Evolutionary conservation across 2,329 filamentous ascomycete genomes (phyloP).

Genomic region (Arthrobotrys conoides): DNA sequence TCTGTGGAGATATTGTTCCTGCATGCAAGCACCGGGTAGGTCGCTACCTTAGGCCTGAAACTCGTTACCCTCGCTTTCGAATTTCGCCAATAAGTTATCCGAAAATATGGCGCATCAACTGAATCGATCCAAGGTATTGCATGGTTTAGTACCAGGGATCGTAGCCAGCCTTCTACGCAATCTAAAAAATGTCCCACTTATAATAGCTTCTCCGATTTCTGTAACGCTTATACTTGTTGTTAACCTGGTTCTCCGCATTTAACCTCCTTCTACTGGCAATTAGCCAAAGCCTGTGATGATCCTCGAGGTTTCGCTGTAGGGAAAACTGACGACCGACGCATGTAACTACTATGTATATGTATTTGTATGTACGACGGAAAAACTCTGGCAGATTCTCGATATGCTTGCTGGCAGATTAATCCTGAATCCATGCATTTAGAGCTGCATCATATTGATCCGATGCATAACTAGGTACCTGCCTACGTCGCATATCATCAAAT

Average conservation of each 20-base stretch:
- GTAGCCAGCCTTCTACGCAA: not conserved
- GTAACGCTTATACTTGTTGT: not conserved
- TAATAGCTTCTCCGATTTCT: constrained; percentile 21
- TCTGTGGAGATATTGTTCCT: constrained; percentile 44
- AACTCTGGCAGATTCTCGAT: constrained; percentile 46
- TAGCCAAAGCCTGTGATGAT: constrained; percentile 52
- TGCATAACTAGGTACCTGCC: constrained; percentile 8
- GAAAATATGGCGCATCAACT: constrained; percentile 53
- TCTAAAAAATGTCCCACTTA: constrained; percentile 7
- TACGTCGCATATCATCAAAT: constrained; percentile 10
- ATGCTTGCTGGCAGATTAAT: constrained; percentile 6
- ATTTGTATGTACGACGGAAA: constrained; percentile 47
- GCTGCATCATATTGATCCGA: constrained; percentile 54
- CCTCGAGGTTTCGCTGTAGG: constrained; percentile 29
- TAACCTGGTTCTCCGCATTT: constrained; percentile 25
- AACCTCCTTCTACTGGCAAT: constrained; percentile 17
- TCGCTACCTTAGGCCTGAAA: constrained; percentile 4
- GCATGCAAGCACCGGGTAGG: constrained; percentile 27
- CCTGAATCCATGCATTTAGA: constrained; percentile 22
- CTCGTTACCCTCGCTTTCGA: constrained; percentile 1
- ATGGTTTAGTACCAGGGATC: constrained; percentile 26
- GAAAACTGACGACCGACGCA: not conserved
- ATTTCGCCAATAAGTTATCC: constrained; percentile 45
- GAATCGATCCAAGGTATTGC: constrained; percentile 26
- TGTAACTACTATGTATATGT: too few relatives aligned